Base-by-base conservation (phyloP, 1,284 basidiomycete species). In the Ganoderma lingzhi region DNA sequence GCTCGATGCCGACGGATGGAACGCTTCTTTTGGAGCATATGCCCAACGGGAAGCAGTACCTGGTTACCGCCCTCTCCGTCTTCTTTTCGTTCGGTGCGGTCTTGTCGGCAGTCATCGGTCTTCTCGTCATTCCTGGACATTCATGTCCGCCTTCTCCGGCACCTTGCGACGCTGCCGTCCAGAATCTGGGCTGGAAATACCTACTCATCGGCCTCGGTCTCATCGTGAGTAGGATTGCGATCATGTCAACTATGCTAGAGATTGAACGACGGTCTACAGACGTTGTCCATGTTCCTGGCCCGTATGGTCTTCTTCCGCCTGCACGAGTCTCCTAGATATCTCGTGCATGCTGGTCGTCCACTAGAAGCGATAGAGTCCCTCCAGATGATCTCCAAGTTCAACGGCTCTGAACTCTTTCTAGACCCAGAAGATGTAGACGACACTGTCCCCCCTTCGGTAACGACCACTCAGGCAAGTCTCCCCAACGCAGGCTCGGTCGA, bases 1-100 rank as follows among this genome's bases (percentile, higher is more conserved):
- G 95, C 12, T 96, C 94, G 1, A 97, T 98, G 96, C 97, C 97
- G 0, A 98, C 96, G 0, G 97, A 99, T 76, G 97, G 97, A 2
- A 98, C 96, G 0, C 88, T 98, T 6, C 90, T 99, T 63, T 86
- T 98, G 4, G 97, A 99, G 79, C 96, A 98, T 76, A 92, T 98
- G 82, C 97, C 97, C 0, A 90, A 93, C 74, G 88, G 90, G 23
- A 96, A 96, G 75, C 92, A 97, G 77, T 97, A 97, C 79, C 90
- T 98, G 44, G 92, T 99, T 62, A 99, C 97, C 0, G 94, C 94
- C 0, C 87, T 99, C n/a, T 97, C 96, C 6, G 90, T 98, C 28
- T 99, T 99, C 84, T 98, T 98, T 84, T 96, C 95, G 3, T 83
- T 97, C 60, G 96, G 96, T 55, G 91, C 96, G 0, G 95, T 98